A percentile compares a stretch with the other conserved stretches of the same genome.
Evolutionary conservation across 306 rosid species (phyloP).

Genomic region (Lathyrus sativus): DNA sequence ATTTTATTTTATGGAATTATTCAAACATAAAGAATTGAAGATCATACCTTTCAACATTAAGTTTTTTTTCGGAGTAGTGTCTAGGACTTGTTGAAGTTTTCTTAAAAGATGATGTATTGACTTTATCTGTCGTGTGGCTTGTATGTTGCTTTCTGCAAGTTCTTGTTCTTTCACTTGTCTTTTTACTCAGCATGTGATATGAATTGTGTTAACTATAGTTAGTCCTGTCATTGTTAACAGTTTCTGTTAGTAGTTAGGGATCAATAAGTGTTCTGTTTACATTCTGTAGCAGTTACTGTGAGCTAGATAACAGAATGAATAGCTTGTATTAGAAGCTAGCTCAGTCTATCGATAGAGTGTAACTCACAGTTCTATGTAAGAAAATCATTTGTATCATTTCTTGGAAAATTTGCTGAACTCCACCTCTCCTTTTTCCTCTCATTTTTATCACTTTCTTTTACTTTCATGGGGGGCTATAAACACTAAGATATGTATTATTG

Average conservation of each 20-base stretch:
- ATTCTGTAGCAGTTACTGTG: not conserved
- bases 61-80: not conserved
- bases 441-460: not conserved
- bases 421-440: not conserved
- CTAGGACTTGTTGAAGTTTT: not conserved
- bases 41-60: not conserved
- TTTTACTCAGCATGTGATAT: no score
- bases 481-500: constrained; percentile 12
- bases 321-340: not conserved
- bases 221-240: not conserved
- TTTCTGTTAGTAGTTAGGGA: constrained; percentile 1
- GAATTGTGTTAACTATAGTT: not conserved
- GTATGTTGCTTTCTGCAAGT: not conserved
- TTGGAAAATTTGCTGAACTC: not conserved
- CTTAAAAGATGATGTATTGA: not conserved
- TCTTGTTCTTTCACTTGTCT: not conserved
- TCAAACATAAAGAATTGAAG: not conserved
- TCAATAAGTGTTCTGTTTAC: not conserved
- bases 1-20: not conserved
- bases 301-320: constrained; percentile 5
- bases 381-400: not conserved
- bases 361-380: constrained; percentile 6
- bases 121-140: not conserved
- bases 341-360: not conserved
- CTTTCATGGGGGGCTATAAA: not conserved